Percentiles rank a stretch among this genome's conserved stretches.
Conservation (phyloP, 2,329 filamentous ascomycete species). For the Fonsecaea nubica region DNA sequence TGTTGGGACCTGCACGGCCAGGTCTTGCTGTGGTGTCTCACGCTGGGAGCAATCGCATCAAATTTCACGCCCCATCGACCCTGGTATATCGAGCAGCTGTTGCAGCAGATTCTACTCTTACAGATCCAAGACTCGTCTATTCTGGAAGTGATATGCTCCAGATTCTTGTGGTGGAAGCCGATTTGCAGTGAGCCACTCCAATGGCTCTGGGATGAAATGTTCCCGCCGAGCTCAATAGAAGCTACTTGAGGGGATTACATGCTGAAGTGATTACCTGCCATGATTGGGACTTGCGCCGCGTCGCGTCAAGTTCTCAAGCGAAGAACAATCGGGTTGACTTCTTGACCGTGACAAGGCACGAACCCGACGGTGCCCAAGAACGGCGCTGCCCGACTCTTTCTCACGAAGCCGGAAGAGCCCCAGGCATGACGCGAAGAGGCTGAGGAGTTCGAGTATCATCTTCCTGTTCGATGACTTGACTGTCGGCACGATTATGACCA, state of each 20-base stretch:
- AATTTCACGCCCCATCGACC: slow-evolving; percentile 20
- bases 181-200: slow-evolving; percentile 28
- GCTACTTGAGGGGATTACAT: background rate
- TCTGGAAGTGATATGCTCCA: slow-evolving; percentile 28
- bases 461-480: slow-evolving; percentile 35
- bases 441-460: slow-evolving; percentile 31
- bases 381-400: background rate
- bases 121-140: slow-evolving; percentile 27
- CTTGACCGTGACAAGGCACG: background rate
- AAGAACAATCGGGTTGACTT: background rate
- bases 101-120: slow-evolving; percentile 17
- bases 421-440: slow-evolving; percentile 29
- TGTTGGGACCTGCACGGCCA: slow-evolving; percentile 30
- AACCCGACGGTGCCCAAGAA: background rate
- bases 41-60: slow-evolving; percentile 28
- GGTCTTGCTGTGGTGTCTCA: slow-evolving; percentile 32
- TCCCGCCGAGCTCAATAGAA: slow-evolving; percentile 7
- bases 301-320: background rate
- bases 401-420: slow-evolving; percentile 32
- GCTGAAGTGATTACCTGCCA: background rate
- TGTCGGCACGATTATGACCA: slow-evolving; percentile 31
- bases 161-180: slow-evolving; percentile 34
- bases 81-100: slow-evolving; percentile 31
- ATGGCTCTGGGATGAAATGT: slow-evolving; percentile 29
- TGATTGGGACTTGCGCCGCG: background rate